Conservation (phyloP, 345 rosid species). For the Hibiscus trionum region DNA sequence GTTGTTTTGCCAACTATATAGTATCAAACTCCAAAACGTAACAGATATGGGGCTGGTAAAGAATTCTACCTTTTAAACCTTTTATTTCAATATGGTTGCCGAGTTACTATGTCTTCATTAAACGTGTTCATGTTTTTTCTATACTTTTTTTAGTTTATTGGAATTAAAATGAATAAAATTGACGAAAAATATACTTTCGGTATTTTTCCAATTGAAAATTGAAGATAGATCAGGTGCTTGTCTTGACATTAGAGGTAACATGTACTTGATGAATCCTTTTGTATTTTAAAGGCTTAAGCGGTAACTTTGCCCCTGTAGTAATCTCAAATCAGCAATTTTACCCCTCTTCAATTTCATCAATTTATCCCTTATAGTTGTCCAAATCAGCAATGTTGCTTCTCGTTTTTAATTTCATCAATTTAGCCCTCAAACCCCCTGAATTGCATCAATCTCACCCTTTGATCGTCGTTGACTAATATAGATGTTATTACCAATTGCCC, state of each 20-base stretch:
- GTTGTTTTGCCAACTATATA: background rate
- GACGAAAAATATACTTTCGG: background rate
- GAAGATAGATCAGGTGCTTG: background rate
- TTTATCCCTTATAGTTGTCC: no score
- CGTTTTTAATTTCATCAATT: no score
- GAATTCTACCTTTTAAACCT: background rate
- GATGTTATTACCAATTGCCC: no score
- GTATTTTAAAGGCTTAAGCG: background rate
- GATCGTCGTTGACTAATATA: no score
- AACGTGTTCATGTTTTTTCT: background rate
- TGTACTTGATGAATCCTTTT: background rate
- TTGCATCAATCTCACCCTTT: no score
- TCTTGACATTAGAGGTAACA: background rate
- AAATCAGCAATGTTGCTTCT: no score
- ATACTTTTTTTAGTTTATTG: background rate
- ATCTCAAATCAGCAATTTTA: no score
- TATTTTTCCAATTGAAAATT: background rate
- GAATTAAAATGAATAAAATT: background rate
- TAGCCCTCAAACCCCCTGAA: no score
- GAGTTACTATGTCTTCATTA: background rate
- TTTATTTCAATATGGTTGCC: background rate
- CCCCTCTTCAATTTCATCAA: no score
- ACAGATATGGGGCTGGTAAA: slow-evolving; percentile 6
- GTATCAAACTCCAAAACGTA: background rate
- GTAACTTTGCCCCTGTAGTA: no score